Evolutionary conservation across 2,329 filamentous ascomycete species (phyloP).

Genomic region (Penicillium sclerotigenum): DNA sequence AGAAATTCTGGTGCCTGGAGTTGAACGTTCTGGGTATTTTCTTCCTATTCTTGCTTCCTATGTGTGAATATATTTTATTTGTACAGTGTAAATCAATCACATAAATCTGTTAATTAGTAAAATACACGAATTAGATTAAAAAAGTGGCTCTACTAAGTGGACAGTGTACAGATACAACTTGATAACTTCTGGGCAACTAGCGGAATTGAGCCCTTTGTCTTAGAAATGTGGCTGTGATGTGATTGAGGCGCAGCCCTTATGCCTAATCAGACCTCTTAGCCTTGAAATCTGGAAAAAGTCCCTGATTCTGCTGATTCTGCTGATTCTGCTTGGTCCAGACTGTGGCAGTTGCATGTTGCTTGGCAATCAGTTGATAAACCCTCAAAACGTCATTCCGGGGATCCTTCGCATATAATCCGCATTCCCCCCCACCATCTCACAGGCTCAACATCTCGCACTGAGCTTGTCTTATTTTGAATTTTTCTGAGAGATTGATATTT

Average conservation of each 20-base stretch:
- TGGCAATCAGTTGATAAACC: constrained; percentile 15
- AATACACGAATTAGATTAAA: no score
- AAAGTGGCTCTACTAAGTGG: no score
- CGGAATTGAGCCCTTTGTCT: neutral
- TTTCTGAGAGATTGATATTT: neutral
- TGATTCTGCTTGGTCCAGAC: no score
- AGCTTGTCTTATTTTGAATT: neutral
- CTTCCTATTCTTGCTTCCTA: neutral
- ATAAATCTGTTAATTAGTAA: neutral
- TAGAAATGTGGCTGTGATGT: constrained; percentile 8
- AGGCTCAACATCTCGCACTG: neutral
- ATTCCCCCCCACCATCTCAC: constrained; percentile 6
- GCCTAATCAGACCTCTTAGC: neutral
- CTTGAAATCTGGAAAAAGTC: neutral
- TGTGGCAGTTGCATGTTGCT: neutral
- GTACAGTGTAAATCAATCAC: neutral
- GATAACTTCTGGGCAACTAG: neutral
- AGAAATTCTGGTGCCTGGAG: constrained; percentile 25
- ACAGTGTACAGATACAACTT: neutral
- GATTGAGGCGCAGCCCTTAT: constrained; percentile 13
- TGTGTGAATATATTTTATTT: neutral
- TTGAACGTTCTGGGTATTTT: neutral
- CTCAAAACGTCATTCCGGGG: constrained; percentile 21
- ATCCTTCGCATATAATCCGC: constrained; percentile 18
- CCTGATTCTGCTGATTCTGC: neutral